Base-by-base conservation (phyloP, 768 basidiomycete species). In the Russula emetica region DNA sequence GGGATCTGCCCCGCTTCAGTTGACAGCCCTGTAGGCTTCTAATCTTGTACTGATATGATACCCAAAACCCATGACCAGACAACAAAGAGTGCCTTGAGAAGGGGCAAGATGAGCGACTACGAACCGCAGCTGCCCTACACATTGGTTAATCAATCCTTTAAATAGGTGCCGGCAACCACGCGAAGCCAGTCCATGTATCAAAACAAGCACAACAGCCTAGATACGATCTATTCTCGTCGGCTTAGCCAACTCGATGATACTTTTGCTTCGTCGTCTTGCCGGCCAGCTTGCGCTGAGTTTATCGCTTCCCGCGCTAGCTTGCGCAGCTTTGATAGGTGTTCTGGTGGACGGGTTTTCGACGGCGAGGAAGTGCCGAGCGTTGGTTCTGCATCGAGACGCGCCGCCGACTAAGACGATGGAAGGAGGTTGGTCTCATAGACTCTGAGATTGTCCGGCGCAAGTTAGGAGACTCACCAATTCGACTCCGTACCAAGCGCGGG, bases 401-500 rank as follows among this genome's bases (percentile, higher is more conserved):
- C 56, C 18, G 53, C 57, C 7, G 56, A 64, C 65, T 66, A 28
- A 22, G 1, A 62, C 13, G 44, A 42, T 16, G 9, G 14, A 45
- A 32, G 30, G 16, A 14, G 18, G 13, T n/a, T 30, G 24, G 44
- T 26, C 52, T 8, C 14, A 47, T 38, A 32, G 5, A 9, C 1
- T 34, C 6, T 9, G n/a, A 20, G n/a, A 9, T 18, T 14, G 22
- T n/a, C 16, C 11, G 24, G 16, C 13, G 14, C 5, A 13, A 5
- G 32, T 26, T 47, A 3, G 7, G 55, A 3, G 55, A 53, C 86
- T 50, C 68, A 93, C 92, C 50, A 90, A 78, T 72, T 92, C 92
- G 40, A 92, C 81, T 5, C 92, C 92, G 72, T 84, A 85, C 92
- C 92, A 94, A 8, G 90, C 89, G 30, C 91, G 78, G 44, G 88